Evolutionary conservation across 2,329 filamentous ascomycete genomes (phyloP), one percentile per base, ranked within the genome.

Genomic region (Sporothrix dimorphospora): DNA sequence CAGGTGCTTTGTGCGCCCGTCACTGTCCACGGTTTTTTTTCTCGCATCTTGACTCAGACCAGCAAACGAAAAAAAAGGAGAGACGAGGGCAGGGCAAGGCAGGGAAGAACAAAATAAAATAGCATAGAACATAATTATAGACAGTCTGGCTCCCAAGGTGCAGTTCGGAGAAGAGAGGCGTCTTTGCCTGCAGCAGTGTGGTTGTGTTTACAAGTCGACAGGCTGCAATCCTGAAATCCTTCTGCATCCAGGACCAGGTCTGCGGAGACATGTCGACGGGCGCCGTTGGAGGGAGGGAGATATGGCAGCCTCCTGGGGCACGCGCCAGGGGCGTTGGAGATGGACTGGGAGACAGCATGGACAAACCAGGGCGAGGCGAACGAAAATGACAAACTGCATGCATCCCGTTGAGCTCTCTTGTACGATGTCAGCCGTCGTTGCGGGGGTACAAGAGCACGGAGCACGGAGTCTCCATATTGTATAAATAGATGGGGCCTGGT

Each of bases 111-210:
- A 30, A n/a, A 27, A 14, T 12, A 4, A n/a, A 11, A 11, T 14
- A 27, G n/a, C 1, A 12, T 11, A 27, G 21, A 11, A 34, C 14
- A 49, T 7, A 49, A 34, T 42, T 63, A 24, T 63, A 63, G 45
- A 51, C 47, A 16, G 42, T 5, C 27, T 21, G 45, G 55, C 21
- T 63, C 8, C 34, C 7, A n/a, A 61, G 2, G 38, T 42, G 34
- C 57, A 63, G 19, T 12, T 42, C 14, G 40, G 61, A 66, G 61
- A 66, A 27, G 40, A 27, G 38, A 47, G 21, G 21, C 24, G 24
- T 27, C n/a, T 47, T 40, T 66, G 40, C 40, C 61, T 66, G 61
- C 61, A 66, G 61, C 40, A 21, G 38, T 57, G 53, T 57, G 53
- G 53, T 57, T 30, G 53, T 57, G 30, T 19, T 45, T 45, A 19